A percentile compares a stretch with the other conserved stretches of the same genome.
These are phyloP conservation scores for Polygonum aviculare DNA, from an alignment of 148 eudicot species.

Conservation along the genomic window DNA sequence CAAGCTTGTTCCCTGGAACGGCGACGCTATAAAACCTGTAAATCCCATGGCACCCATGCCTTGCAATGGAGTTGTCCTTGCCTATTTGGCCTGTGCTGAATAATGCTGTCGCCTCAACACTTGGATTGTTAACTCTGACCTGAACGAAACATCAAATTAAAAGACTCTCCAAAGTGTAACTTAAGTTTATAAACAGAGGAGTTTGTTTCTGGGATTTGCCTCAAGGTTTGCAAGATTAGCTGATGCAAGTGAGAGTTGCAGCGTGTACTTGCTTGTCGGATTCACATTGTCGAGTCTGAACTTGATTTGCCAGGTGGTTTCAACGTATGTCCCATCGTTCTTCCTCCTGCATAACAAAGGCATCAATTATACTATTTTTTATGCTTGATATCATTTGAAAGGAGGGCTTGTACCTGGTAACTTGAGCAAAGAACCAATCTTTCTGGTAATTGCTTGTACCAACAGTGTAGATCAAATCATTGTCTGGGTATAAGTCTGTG, in stretches of 20 bases:
- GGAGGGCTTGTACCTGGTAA: background rate
- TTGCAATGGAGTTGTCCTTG: slow-evolving; percentile 22
- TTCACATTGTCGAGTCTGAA: slow-evolving; percentile 12
- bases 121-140: slow-evolving; percentile 21
- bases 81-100: slow-evolving; percentile 23
- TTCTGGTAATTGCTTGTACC: slow-evolving; percentile 4
- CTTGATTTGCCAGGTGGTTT: slow-evolving; percentile 24
- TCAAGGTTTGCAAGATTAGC: slow-evolving; percentile 18
- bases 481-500: slow-evolving; percentile 10
- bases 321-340: slow-evolving; percentile 1
- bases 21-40: slow-evolving; percentile 20
- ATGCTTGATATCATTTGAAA: background rate
- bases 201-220: slow-evolving; percentile 7
- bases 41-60: slow-evolving; percentile 29
- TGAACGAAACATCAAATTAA: background rate
- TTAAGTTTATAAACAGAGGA: background rate
- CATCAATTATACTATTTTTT: background rate
- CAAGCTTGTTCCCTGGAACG: slow-evolving; percentile 14
- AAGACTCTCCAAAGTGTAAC: background rate
- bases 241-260: slow-evolving; percentile 23
- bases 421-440: slow-evolving; percentile 13
- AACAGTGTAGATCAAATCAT: slow-evolving; percentile 6
- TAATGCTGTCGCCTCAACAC: background rate
- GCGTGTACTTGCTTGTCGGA: slow-evolving; percentile 12
- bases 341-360: slow-evolving; percentile 9